phyloP scores from a whole-genome alignment of 2,329 filamentous ascomycete genomes.

The Microdochium trichocladiopsis region DNA sequence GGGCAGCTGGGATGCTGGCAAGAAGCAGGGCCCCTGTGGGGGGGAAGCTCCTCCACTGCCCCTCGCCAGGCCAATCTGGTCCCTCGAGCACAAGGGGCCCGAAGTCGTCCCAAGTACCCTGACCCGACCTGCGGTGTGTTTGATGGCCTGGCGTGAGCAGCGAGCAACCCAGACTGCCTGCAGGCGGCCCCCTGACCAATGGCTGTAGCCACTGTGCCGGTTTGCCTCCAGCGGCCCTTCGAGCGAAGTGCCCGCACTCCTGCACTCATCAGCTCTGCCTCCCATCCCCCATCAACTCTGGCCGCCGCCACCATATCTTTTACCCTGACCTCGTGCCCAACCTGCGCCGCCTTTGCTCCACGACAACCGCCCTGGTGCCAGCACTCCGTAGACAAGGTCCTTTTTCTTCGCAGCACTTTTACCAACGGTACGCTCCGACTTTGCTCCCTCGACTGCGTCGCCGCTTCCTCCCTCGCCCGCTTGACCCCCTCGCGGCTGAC shows the following conservation, averaged over 20 bases:
- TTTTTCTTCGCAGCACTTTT: not conserved
- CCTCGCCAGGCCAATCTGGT: too few relatives aligned
- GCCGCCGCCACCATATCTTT: not conserved
- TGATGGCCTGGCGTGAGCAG: too few relatives aligned
- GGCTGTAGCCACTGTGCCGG: too few relatives aligned
- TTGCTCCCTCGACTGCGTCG: constrained; percentile 2
- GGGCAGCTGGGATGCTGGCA: not conserved
- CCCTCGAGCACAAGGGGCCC: not conserved
- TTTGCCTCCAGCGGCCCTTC: too few relatives aligned
- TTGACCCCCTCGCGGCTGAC: not conserved
- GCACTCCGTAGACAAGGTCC: not conserved
- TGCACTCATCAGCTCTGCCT: too few relatives aligned
- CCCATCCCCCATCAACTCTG: not conserved
- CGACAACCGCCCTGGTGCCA: not conserved
- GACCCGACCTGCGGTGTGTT: not conserved
- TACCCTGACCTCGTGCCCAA: not conserved
- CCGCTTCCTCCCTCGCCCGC: not conserved
- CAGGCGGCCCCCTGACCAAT: too few relatives aligned
- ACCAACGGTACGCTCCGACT: not conserved
- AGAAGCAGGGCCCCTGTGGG: not conserved
- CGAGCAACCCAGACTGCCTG: too few relatives aligned
- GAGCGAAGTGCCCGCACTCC: too few relatives aligned
- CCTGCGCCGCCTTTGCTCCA: not conserved
- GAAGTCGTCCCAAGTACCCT: not conserved
- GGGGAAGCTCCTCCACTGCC: not conserved